Conservation (phyloP, 768 basidiomycete species). For the Hypholoma sublateritium region DNA sequence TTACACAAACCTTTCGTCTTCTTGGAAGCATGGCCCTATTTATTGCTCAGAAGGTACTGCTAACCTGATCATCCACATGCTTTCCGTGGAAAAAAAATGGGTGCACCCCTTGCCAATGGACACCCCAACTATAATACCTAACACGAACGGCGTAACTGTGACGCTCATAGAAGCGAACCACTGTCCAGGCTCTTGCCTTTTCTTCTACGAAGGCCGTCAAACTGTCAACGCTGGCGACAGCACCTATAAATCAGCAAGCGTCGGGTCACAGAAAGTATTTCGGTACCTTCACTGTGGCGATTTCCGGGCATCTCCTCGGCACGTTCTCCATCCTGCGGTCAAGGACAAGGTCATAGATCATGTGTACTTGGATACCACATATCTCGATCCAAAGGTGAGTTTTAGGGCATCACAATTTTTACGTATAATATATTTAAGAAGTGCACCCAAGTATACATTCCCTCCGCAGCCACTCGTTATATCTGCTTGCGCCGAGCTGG, state of each 20-base stretch:
- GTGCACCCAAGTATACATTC: constrained; percentile 71
- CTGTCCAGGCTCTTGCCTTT: constrained; percentile 94
- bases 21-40: constrained; percentile 90
- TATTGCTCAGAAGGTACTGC: constrained; percentile 96
- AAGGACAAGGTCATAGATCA: constrained; percentile 81
- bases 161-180: constrained; percentile 99
- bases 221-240: constrained; percentile 89
- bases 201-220: constrained; percentile 91
- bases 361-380: constrained; percentile 95
- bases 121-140: constrained; percentile 67
- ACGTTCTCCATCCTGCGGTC: constrained; percentile 82
- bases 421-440: no score
- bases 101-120: constrained; percentile 86
- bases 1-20: constrained; percentile 87
- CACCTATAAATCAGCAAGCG: constrained; percentile 62
- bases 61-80: constrained; percentile 88
- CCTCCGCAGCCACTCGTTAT: constrained; percentile 95
- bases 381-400: constrained; percentile 79
- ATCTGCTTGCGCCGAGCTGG: constrained; percentile 86
- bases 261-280: constrained; percentile 71
- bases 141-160: constrained; percentile 83
- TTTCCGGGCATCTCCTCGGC: constrained; percentile 86
- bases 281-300: constrained; percentile 96
- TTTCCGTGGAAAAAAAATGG: constrained; percentile 87
- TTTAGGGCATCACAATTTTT: no score